Evolutionary conservation across 257 asterid species (phyloP).

Genomic region (Solanum virginianum): DNA sequence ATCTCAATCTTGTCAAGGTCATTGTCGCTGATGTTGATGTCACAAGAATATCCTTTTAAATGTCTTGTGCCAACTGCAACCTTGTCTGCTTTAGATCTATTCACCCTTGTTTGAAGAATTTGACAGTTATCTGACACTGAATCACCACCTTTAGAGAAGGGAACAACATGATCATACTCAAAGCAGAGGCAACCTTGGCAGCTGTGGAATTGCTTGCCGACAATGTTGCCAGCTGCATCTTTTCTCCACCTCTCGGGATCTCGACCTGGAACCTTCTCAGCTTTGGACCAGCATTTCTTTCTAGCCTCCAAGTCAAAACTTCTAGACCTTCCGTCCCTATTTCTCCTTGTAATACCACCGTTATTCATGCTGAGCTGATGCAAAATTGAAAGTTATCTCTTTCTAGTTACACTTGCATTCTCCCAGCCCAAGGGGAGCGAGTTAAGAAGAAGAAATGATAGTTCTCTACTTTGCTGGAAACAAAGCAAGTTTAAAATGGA

Average conservation of each 20-base stretch:
- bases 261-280: constrained; percentile 51
- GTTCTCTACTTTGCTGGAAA: background rate
- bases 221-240: constrained; percentile 73
- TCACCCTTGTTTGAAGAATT: constrained; percentile 78
- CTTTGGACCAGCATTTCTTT: constrained; percentile 61
- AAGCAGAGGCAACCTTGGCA: constrained; percentile 76
- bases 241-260: constrained; percentile 79
- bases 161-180: constrained; percentile 64
- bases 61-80: constrained; percentile 23
- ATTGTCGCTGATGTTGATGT: constrained; percentile 38
- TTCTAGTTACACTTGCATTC: background rate
- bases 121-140: constrained; percentile 70
- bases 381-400: constrained; percentile 10
- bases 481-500: background rate
- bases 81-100: constrained; percentile 62
- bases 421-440: background rate
- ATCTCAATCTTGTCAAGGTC: constrained; percentile 56
- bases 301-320: constrained; percentile 45
- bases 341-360: constrained; percentile 6
- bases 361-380: constrained; percentile 19
- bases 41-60: constrained; percentile 65
- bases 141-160: constrained; percentile 66
- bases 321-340: constrained; percentile 39
- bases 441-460: background rate
- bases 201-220: constrained; percentile 53